These are phyloP conservation scores for Vigna reflexopilosa DNA, from an alignment of 306 rosid genomes.

Conservation along the genomic window DNA sequence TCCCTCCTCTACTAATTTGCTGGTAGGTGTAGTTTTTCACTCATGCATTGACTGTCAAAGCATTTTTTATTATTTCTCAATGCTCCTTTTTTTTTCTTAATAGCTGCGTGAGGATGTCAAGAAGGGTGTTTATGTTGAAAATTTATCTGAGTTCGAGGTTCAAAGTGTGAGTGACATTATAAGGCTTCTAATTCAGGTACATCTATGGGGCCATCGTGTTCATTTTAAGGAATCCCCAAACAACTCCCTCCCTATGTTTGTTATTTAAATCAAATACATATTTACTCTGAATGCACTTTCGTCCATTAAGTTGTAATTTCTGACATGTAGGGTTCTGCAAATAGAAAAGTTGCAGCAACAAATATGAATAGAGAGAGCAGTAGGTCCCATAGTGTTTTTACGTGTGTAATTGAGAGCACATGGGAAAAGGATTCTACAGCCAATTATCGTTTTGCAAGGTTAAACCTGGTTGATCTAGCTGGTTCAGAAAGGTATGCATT, in stretches of 20 bases:
- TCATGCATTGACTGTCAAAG: slow-evolving; percentile 21
- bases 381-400: slow-evolving; percentile 96
- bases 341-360: slow-evolving; percentile 97
- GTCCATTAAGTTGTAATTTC: slow-evolving; percentile 47
- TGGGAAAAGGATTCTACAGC: slow-evolving; percentile 95
- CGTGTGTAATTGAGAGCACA: slow-evolving; percentile 94
- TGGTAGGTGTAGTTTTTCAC: slow-evolving; percentile 62
- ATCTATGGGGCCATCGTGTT: slow-evolving; percentile 27
- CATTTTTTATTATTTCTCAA: slow-evolving; percentile 30
- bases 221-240: slow-evolving; percentile 33
- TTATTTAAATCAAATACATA: slow-evolving; percentile 30
- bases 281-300: slow-evolving; percentile 34
- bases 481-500: slow-evolving; percentile 89
- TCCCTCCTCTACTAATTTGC: slow-evolving; percentile 87
- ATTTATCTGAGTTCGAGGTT: slow-evolving; percentile 91
- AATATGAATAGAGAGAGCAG: slow-evolving; percentile 99
- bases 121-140: slow-evolving; percentile 94
- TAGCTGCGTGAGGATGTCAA: slow-evolving; percentile 94
- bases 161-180: slow-evolving; percentile 79
- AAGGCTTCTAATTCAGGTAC: slow-evolving; percentile 84
- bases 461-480: slow-evolving; percentile 96
- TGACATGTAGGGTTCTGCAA: slow-evolving; percentile 82
- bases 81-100: slow-evolving; percentile 28
- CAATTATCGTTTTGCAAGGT: slow-evolving; percentile 89
- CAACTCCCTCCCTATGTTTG: slow-evolving; percentile 26